Evolutionary conservation across 1,284 basidiomycete species (phyloP).

Genomic region (Marasmius tenuissimus): DNA sequence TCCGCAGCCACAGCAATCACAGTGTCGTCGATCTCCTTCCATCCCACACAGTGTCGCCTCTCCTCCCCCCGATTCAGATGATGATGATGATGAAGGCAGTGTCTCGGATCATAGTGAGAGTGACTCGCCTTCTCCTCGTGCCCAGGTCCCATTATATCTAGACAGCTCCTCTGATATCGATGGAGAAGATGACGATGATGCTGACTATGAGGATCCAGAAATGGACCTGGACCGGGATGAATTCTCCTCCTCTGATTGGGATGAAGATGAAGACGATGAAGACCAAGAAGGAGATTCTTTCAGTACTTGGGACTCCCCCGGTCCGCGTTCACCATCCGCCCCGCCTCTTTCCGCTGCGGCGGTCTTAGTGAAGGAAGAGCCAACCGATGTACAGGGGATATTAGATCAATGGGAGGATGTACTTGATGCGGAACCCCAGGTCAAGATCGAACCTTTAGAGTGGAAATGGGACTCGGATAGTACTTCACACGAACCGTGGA

Average conservation of each 20-base stretch:
- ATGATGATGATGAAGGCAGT: constrained; percentile 12
- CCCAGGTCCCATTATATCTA: neutral
- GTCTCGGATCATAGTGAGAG: constrained; percentile 13
- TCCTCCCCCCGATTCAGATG: constrained; percentile 22
- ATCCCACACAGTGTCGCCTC: constrained; percentile 36
- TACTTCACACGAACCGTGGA: neutral
- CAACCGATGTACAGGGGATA: constrained; percentile 57
- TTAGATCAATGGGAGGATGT: constrained; percentile 65
- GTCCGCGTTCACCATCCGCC: constrained; percentile 56
- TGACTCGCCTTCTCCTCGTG: neutral
- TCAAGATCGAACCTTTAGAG: neutral
- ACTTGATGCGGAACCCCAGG: constrained; percentile 4
- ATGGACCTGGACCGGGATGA: constrained; percentile 10
- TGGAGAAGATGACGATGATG: constrained; percentile 12
- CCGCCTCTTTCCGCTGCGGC: constrained; percentile 32
- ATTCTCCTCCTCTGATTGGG: constrained; percentile 12
- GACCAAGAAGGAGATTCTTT: constrained; percentile 1
- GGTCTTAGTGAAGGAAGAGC: constrained; percentile 57
- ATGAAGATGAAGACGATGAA: constrained; percentile 43
- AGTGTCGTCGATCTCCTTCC: constrained; percentile 39
- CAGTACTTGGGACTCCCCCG: constrained; percentile 57
- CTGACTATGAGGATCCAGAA: constrained; percentile 2
- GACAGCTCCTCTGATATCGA: neutral
- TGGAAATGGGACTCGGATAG: constrained; percentile 16
- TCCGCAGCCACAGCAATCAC: neutral